Evolutionary conservation across 202 grass and related monocot species (phyloP).

Genomic region (Panicum virgatum): DNA sequence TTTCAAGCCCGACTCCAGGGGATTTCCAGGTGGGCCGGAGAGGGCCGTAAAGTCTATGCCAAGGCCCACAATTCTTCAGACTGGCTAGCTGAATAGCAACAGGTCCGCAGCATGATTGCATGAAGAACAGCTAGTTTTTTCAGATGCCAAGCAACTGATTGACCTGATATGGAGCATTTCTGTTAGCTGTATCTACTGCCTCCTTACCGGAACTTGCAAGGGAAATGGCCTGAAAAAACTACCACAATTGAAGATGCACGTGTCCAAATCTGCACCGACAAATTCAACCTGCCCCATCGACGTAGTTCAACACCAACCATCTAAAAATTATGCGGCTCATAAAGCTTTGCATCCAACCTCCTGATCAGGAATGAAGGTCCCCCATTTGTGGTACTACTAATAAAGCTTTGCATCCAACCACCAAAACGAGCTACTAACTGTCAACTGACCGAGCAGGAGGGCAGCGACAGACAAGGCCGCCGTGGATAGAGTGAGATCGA

Average conservation of each 20-base stretch:
- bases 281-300: not conserved
- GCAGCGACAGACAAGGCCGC: conserved; percentile 16
- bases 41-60: too few relatives aligned
- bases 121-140: too few relatives aligned
- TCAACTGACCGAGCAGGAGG: not conserved
- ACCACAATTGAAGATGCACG: conserved; percentile 1
- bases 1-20: too few relatives aligned
- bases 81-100: too few relatives aligned
- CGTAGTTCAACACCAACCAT: conserved; percentile 15
- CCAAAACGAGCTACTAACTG: not conserved
- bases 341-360: too few relatives aligned
- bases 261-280: not conserved
- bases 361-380: not conserved
- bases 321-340: not conserved
- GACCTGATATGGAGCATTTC: too few relatives aligned
- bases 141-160: too few relatives aligned
- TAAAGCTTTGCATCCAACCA: not conserved
- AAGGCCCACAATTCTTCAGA: too few relatives aligned
- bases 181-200: not conserved
- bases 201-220: not conserved
- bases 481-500: conserved; percentile 38
- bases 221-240: not conserved
- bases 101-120: too few relatives aligned
- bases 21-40: too few relatives aligned
- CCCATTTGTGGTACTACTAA: not conserved